A percentile compares a stretch with the other conserved stretches of the same genome.
These are phyloP conservation scores for Colletotrichum sp. DNA, from an alignment of 2,329 filamentous ascomycete species.

Conservation along the genomic window DNA sequence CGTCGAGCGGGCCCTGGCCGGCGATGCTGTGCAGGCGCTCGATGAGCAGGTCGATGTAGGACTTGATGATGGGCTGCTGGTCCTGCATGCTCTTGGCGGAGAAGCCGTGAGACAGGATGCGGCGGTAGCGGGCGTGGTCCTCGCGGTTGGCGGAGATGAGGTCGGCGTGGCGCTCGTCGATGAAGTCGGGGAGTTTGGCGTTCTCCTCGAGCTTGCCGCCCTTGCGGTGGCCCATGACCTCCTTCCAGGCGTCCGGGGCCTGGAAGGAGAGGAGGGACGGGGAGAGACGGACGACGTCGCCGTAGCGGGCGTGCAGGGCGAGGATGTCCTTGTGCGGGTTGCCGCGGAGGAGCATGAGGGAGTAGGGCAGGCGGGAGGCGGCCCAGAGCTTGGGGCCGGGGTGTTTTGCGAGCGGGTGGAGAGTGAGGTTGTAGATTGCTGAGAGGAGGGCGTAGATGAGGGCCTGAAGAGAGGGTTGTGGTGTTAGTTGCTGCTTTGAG, in stretches of 20 bases:
- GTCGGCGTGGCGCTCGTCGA: background rate
- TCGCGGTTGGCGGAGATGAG: slow-evolving; percentile 23
- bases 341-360: slow-evolving; percentile 21
- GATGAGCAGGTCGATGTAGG: slow-evolving; percentile 44
- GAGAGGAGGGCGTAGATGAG: background rate
- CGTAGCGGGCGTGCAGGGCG: slow-evolving; percentile 28
- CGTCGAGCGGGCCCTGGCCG: slow-evolving; percentile 20
- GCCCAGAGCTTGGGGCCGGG: slow-evolving; percentile 33
- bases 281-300: slow-evolving; percentile 40
- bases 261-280: slow-evolving; percentile 45
- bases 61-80: slow-evolving; percentile 33
- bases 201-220: slow-evolving; percentile 2
- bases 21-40: slow-evolving; percentile 35
- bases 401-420: slow-evolving; percentile 35
- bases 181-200: background rate
- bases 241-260: slow-evolving; percentile 38
- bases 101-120: slow-evolving; percentile 26
- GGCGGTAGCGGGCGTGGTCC: slow-evolving; percentile 17
- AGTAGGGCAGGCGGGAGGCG: slow-evolving; percentile 6
- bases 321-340: slow-evolving; percentile 29
- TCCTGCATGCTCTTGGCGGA: slow-evolving; percentile 27
- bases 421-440: slow-evolving; percentile 28
- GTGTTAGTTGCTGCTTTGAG: background rate
- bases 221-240: slow-evolving; percentile 39
- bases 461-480: background rate